These are phyloP conservation scores for Fraxinus albicans DNA, from an alignment of 305 asterid genomes.

Conservation along the genomic window DNA sequence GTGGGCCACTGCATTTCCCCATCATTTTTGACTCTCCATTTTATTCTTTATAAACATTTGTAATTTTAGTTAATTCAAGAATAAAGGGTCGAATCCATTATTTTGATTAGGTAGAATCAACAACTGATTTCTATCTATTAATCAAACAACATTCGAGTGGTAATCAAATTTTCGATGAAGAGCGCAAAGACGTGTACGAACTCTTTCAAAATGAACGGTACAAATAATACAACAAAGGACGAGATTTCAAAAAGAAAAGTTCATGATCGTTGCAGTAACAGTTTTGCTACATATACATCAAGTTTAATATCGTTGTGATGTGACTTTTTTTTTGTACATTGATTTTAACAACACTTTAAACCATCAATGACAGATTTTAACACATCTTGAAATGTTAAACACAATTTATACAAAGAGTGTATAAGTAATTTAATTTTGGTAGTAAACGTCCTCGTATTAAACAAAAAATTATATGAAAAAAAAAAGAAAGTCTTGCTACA, in stretches of 20 bases:
- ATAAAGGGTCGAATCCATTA: background rate
- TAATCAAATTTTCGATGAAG: background rate
- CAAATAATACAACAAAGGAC: background rate
- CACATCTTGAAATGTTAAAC: too few relatives aligned
- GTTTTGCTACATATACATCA: too few relatives aligned
- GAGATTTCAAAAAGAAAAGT: background rate
- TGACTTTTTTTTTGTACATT: too few relatives aligned
- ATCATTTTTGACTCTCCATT: background rate
- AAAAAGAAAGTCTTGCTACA: too few relatives aligned
- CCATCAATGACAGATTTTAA: too few relatives aligned
- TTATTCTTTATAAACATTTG: background rate
- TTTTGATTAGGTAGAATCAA: background rate
- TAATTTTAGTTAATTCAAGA: background rate
- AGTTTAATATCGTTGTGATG: too few relatives aligned
- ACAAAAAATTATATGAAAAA: too few relatives aligned
- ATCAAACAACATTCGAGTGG: background rate
- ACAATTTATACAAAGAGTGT: too few relatives aligned
- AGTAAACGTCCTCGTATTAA: too few relatives aligned
- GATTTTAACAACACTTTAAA: too few relatives aligned
- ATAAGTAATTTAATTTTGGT: too few relatives aligned
- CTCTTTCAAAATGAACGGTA: background rate
- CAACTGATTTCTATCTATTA: background rate
- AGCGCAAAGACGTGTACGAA: background rate
- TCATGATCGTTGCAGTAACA: background rate
- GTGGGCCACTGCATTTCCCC: constrained; percentile 9